Percentiles rank a stretch among this genome's conserved stretches.
phyloP scores from a whole-genome alignment of 129 eudicot genomes.

The Lonicera japonica region DNA sequence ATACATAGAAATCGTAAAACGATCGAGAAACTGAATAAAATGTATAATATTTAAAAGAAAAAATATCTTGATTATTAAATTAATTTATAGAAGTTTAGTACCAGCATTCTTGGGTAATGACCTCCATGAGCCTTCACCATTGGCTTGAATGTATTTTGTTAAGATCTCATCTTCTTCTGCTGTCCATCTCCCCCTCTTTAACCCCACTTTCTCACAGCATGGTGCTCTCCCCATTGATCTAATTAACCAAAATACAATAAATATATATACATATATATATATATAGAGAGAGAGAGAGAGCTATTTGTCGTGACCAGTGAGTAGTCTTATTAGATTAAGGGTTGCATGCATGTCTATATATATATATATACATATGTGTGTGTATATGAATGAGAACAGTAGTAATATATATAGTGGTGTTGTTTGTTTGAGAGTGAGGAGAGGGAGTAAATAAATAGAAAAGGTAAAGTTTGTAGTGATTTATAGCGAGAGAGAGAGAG shows the following conservation, averaged over 20 bases:
- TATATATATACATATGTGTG: no score
- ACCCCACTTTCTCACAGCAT: constrained; percentile 83
- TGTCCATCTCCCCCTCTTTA: constrained; percentile 86
- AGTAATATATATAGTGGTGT: background rate
- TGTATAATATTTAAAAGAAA: background rate
- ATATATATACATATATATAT: background rate
- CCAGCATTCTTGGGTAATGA: constrained; percentile 94
- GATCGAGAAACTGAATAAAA: no score
- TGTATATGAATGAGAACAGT: background rate
- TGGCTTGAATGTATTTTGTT: constrained; percentile 54
- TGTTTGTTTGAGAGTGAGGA: no score
- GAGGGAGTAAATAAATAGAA: background rate
- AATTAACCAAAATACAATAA: no score
- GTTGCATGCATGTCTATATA: background rate
- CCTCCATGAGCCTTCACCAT: constrained; percentile 96
- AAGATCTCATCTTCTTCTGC: constrained; percentile 76
- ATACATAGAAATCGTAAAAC: no score
- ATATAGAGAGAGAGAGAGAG: background rate
- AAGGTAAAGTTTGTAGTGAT: background rate
- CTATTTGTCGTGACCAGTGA: background rate
- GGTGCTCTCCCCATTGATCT: constrained; percentile 84
- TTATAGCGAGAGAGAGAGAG: background rate
- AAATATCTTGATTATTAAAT: background rate
- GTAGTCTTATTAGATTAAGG: background rate
- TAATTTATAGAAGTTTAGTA: constrained; percentile 4